phyloP scores from a whole-genome alignment of 176 grass and related monocot genomes.

The Ensete glaucum region DNA sequence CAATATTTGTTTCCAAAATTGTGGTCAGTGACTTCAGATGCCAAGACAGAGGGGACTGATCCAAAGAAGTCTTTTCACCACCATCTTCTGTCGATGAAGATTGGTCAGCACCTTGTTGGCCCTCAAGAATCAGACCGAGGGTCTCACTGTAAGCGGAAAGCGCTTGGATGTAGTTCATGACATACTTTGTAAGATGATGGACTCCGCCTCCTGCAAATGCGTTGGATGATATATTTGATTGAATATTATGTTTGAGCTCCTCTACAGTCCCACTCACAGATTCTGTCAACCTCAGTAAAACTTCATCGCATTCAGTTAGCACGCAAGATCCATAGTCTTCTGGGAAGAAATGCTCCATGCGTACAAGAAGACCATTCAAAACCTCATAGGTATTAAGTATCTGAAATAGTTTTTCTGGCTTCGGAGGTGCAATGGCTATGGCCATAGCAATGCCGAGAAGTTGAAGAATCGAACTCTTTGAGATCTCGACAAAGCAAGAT shows the following conservation, averaged over 20 bases:
- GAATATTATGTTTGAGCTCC: slow-evolving; percentile 54
- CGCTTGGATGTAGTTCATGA: slow-evolving; percentile 87
- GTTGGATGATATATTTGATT: slow-evolving; percentile 57
- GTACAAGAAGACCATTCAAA: slow-evolving; percentile 44
- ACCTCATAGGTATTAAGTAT: slow-evolving; percentile 83
- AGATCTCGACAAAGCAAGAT: slow-evolving; percentile 74
- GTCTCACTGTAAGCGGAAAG: slow-evolving; percentile 61
- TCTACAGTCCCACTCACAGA: slow-evolving; percentile 45
- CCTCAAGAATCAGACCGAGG: slow-evolving; percentile 67
- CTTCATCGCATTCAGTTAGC: slow-evolving; percentile 67
- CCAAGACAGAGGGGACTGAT: slow-evolving; percentile 27
- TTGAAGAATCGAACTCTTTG: slow-evolving; percentile 56
- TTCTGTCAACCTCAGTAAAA: slow-evolving; percentile 55
- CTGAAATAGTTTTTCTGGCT: slow-evolving; percentile 69
- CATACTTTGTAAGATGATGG: slow-evolving; percentile 81
- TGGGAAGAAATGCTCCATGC: slow-evolving; percentile 53
- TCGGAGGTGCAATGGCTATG: slow-evolving; percentile 48
- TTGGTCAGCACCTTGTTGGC: slow-evolving; percentile 24
- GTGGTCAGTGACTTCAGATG: slow-evolving; percentile 34
- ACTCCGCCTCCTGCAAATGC: slow-evolving; percentile 41
- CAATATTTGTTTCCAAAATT: slow-evolving; percentile 64
- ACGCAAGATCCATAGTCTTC: slow-evolving; percentile 38
- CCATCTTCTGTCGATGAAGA: slow-evolving; percentile 18
- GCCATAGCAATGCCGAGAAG: slow-evolving; percentile 51
- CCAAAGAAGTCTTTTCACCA: slow-evolving; percentile 4